Conservation (phyloP, 148 eudicot genomes). For the Vaccinium macrocarpon region DNA sequence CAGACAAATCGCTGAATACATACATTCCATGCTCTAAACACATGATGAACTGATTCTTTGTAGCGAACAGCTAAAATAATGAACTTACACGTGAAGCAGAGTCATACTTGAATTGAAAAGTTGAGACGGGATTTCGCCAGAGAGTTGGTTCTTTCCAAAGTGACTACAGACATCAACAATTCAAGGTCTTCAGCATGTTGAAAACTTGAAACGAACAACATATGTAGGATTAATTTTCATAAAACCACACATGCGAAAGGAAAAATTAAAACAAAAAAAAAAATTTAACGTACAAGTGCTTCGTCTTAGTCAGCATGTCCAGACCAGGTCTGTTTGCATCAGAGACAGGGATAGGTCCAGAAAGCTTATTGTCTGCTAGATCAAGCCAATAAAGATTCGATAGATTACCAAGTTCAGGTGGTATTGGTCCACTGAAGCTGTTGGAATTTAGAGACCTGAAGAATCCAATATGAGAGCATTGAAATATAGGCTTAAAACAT, state of each 20-base stretch:
- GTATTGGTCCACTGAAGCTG: conserved; percentile 45
- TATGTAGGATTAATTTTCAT: background rate
- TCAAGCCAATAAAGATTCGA: conserved; percentile 70
- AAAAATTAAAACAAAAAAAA: background rate
- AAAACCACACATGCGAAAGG: background rate
- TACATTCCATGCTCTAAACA: too few species aligned
- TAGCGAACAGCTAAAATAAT: background rate
- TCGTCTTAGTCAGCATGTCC: conserved; percentile 54
- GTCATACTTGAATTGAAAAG: conserved; percentile 62
- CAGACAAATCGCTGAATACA: too few species aligned
- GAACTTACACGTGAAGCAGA: conserved; percentile 75
- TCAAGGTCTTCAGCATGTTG: background rate
- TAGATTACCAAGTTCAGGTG: conserved; percentile 55
- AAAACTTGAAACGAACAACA: background rate
- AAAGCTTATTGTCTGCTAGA: conserved; percentile 60
- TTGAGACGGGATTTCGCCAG: conserved; percentile 65
- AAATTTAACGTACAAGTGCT: conserved; percentile 61
- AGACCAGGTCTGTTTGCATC: conserved; percentile 48
- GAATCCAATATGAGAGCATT: background rate
- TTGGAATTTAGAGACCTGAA: conserved; percentile 44
- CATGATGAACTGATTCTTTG: background rate
- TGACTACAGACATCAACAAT: conserved; percentile 42
- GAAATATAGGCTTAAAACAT: background rate
- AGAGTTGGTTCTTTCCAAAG: conserved; percentile 69
- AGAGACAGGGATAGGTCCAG: conserved; percentile 68